Evolutionary conservation across 345 rosid genomes (phyloP).

Genomic region (Sisymbrium altissimum): DNA sequence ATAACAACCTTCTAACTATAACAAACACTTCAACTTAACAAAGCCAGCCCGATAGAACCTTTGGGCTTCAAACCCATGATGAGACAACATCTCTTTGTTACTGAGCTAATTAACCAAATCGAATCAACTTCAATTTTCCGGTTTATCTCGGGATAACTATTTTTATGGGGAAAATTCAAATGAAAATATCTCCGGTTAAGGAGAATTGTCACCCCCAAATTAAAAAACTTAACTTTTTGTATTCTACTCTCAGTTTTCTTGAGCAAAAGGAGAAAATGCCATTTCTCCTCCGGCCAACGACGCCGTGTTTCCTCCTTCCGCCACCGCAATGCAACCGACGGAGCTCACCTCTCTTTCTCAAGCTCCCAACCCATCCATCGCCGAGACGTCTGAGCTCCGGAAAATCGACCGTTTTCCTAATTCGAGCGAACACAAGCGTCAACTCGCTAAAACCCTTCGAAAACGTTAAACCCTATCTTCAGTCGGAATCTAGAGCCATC

Average conservation of each 20-base stretch:
- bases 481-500: slow-evolving; percentile 53
- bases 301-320: slow-evolving; percentile 24
- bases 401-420: slow-evolving; percentile 16
- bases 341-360: slow-evolving; percentile 12
- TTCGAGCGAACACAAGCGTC: slow-evolving; percentile 4
- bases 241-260: background rate
- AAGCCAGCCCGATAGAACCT: too few species aligned
- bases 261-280: slow-evolving; percentile 5
- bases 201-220: background rate
- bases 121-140: too few species aligned
- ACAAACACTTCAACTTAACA: too few species aligned
- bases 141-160: too few species aligned
- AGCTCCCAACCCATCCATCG: slow-evolving; percentile 13
- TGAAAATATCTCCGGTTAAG: slow-evolving; percentile 17
- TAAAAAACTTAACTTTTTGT: background rate
- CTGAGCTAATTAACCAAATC: too few species aligned
- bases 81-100: too few species aligned
- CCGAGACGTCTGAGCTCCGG: slow-evolving; percentile 33
- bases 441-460: slow-evolving; percentile 43
- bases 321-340: slow-evolving; percentile 14
- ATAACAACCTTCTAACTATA: too few species aligned
- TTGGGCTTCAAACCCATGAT: too few species aligned
- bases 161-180: too few species aligned
- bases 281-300: slow-evolving; percentile 20
- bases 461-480: slow-evolving; percentile 51